Conservation (phyloP, 495 filamentous ascomycete species). For the Venustampulla echinocandica region DNA sequence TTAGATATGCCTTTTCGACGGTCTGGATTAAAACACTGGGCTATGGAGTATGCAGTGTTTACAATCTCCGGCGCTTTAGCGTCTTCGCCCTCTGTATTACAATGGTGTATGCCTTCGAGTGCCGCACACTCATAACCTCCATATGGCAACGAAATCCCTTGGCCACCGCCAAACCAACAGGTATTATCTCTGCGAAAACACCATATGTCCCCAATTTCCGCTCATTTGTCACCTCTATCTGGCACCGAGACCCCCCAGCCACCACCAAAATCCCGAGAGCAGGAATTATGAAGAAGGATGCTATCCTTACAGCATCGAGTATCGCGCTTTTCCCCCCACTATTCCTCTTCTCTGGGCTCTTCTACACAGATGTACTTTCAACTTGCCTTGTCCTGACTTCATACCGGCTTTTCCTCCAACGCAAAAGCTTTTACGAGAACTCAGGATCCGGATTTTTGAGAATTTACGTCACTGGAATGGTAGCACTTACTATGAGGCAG, state of each 20-base stretch:
- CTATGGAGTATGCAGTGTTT: conserved; percentile 35
- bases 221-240: too few species aligned
- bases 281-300: too few species aligned
- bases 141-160: neutral
- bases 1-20: conserved; percentile 49
- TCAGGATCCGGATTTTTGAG: conserved; percentile 35
- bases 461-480: conserved; percentile 39
- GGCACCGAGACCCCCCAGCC: too few species aligned
- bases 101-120: conserved; percentile 27
- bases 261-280: too few species aligned
- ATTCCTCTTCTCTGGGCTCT: conserved; percentile 91
- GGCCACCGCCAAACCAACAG: too few species aligned
- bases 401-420: conserved; percentile 51
- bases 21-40: conserved; percentile 27
- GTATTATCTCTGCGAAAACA: too few species aligned
- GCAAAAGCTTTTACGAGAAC: conserved; percentile 21
- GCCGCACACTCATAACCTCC: conserved; percentile 23
- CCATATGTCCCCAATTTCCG: too few species aligned
- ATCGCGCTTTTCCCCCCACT: conserved; percentile 79
- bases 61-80: conserved; percentile 44
- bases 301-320: conserved; percentile 62
- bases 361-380: conserved; percentile 82
- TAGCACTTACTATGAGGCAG: conserved; percentile 70
- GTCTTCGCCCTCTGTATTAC: conserved; percentile 34
- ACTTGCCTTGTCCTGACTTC: conserved; percentile 57